A percentile compares a stretch with the other conserved stretches of the same genome.
Conservation (phyloP, 2,329 filamentous ascomycete species). For the Aurifilum marmelostoma region DNA sequence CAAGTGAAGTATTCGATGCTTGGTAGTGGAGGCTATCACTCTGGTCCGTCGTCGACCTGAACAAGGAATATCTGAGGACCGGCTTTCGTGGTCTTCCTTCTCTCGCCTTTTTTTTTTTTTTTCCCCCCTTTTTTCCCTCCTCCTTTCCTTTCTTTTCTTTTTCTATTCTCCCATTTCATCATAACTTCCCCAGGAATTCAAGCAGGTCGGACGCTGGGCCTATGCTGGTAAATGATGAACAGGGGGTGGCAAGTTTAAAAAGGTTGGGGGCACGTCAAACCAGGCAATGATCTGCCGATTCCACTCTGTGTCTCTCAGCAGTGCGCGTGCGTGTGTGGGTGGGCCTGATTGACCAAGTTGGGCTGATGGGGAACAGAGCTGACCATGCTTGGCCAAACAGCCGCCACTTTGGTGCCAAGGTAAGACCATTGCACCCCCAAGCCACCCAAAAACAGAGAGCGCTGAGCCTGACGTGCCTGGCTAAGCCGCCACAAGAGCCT, state of each 20-base stretch:
- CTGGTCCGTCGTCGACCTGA: background rate
- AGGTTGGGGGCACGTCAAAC: background rate
- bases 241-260: slow-evolving; percentile 31
- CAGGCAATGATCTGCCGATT: slow-evolving; percentile 19
- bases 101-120: background rate
- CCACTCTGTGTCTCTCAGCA: background rate
- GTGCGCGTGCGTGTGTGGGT: background rate
- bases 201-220: background rate
- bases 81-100: background rate
- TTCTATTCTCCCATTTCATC: slow-evolving; percentile 23
- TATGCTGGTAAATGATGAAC: slow-evolving; percentile 21
- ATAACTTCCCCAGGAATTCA: slow-evolving; percentile 19
- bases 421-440: background rate
- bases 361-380: background rate
- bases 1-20: background rate
- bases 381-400: background rate
- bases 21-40: background rate
- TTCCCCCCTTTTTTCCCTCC: background rate
- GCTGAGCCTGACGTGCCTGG: background rate
- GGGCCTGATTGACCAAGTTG: background rate
- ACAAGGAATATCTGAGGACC: too few relatives aligned
- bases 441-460: background rate
- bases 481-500: too few relatives aligned
- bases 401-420: background rate
- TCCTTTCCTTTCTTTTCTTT: background rate